phyloP scores from a whole-genome alignment of 768 basidiomycete species.

The Naganishia friedmannii region DNA sequence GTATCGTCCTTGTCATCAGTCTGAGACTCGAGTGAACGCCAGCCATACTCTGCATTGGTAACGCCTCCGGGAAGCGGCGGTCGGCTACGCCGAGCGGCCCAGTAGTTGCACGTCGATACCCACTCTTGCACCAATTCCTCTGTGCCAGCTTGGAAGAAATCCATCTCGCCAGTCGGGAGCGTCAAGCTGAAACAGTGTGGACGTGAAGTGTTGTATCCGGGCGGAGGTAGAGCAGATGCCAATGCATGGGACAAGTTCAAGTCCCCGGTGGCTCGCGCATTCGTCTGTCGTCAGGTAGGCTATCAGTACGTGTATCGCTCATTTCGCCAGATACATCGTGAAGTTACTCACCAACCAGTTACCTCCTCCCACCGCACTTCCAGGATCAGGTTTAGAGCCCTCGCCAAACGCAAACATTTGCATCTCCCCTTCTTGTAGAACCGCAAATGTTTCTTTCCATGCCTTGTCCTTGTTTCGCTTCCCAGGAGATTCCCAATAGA shows the following conservation, averaged over 20 bases:
- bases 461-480: conserved; percentile 81
- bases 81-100: conserved; percentile 92
- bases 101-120: conserved; percentile 99
- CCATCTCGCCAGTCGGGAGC: conserved; percentile 81
- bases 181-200: conserved; percentile 95
- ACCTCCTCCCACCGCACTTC: conserved; percentile 81
- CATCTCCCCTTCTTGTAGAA: conserved; percentile 89
- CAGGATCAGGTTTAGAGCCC: conserved; percentile 40
- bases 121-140: conserved; percentile 98
- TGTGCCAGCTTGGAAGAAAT: conserved; percentile 97
- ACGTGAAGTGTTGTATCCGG: conserved; percentile 84
- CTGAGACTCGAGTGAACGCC: conserved; percentile 65
- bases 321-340: neutral
- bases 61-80: conserved; percentile 94
- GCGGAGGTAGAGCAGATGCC: conserved; percentile 79
- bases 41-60: conserved; percentile 99
- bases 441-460: conserved; percentile 94
- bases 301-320: neutral
- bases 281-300: conserved; percentile 59
- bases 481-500: conserved; percentile 82
- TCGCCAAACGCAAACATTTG: conserved; percentile 85
- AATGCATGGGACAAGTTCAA: conserved; percentile 82
- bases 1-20: conserved; percentile 52
- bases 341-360: conserved; percentile 85
- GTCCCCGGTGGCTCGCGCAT: conserved; percentile 78